Evolutionary conservation across 345 rosid species (phyloP).

Genomic region (Dimocarpus longan): DNA sequence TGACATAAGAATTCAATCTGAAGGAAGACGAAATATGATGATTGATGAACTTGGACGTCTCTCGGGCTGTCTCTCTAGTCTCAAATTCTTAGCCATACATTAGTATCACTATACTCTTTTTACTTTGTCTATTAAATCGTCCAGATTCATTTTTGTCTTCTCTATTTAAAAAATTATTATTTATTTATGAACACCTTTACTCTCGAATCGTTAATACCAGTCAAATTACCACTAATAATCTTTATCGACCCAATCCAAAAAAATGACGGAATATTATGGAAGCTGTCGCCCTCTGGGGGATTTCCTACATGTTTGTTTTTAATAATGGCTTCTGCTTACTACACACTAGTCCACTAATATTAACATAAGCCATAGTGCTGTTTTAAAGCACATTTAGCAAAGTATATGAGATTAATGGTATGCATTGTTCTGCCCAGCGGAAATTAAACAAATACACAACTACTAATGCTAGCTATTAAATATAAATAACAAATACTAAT

Average conservation of each 20-base stretch:
- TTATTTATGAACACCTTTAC: background rate
- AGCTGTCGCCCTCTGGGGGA: too few relatives aligned
- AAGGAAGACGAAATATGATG: too few relatives aligned
- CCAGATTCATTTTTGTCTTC: constrained; percentile 13
- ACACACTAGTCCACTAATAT: background rate
- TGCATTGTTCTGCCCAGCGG: too few relatives aligned
- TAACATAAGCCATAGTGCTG: background rate
- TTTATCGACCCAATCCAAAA: too few relatives aligned
- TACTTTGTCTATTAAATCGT: background rate
- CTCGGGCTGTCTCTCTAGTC: too few relatives aligned
- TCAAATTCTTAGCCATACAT: background rate
- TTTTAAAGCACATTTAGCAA: background rate
- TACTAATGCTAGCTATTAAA: too few relatives aligned
- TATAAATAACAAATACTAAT: too few relatives aligned
- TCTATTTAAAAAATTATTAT: background rate
- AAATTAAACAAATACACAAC: too few relatives aligned
- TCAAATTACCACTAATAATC: too few relatives aligned
- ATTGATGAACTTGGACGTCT: too few relatives aligned
- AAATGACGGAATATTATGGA: too few relatives aligned
- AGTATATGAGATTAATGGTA: background rate
- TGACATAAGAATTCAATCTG: background rate
- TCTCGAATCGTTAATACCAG: background rate
- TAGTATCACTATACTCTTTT: background rate
- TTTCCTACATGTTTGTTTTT: too few relatives aligned
- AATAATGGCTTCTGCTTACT: background rate